Conservation (phyloP, 192 early-diverging fungal genomes). For the Coemansia sp. region DNA sequence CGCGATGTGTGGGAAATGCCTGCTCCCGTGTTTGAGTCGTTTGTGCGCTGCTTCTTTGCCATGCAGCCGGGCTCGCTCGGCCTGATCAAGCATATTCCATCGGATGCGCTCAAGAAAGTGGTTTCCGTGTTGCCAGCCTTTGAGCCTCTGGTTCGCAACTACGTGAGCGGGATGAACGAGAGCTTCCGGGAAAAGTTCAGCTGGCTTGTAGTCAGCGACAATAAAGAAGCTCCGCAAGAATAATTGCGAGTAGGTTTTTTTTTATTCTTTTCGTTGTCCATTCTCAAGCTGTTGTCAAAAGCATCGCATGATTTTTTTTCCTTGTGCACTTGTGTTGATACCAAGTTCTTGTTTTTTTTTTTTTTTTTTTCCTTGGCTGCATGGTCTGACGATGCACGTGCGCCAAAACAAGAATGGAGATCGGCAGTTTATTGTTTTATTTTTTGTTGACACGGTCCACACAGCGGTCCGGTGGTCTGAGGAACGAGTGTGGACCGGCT, state of each 20-base stretch:
- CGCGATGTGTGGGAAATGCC: conserved; percentile 42
- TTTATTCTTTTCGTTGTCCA: conserved; percentile 3
- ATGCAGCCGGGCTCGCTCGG: conserved; percentile 36
- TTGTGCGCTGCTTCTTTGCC: conserved; percentile 15
- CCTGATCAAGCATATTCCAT: conserved; percentile 27
- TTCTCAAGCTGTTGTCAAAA: no score
- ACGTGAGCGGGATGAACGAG: conserved; percentile 39
- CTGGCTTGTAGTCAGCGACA: conserved; percentile 23
- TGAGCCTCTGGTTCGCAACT: conserved; percentile 8
- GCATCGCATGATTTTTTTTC: no score
- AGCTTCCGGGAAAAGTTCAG: conserved; percentile 18
- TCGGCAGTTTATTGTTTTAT: not conserved
- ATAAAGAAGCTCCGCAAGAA: not conserved
- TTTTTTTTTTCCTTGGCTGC: not conserved
- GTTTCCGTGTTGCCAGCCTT: conserved; percentile 14
- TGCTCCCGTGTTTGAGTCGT: conserved; percentile 10
- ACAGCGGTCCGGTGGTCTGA: not conserved
- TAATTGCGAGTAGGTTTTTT: not conserved
- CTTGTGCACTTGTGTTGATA: no score
- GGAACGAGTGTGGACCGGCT: not conserved
- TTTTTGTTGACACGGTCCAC: conserved; percentile 1
- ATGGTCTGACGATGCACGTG: not conserved
- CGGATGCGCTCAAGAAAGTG: conserved; percentile 23
- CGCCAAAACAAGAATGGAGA: not conserved
- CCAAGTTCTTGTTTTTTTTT: not conserved